Evolutionary conservation across 179 eudicot species (phyloP), one percentile per base, ranked within the genome.

Genomic region (Drosera spatulata): DNA sequence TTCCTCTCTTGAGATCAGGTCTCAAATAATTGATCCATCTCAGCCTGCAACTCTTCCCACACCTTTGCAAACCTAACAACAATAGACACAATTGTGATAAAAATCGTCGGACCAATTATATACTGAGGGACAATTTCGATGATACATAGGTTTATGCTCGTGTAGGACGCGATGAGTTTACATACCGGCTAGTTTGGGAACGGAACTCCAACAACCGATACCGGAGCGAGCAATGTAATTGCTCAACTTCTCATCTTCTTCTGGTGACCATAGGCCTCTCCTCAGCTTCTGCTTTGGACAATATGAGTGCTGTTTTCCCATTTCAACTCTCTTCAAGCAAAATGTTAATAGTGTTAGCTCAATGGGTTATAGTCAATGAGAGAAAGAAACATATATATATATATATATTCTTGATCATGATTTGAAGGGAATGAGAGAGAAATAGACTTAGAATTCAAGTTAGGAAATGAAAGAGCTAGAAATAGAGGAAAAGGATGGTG

Each of bases 121-220:
- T 22, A 22, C 33, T 22, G 33, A 22, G 33, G 33, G 1, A 1
- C 33, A 1, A 22, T 22, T 22, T 22, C 33, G 33, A 22, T 22
- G 33, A 22, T 22, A 22, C 1, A 22, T 22, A 22, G 33, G 33
- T 22, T 22, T 22, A 22, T 22, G 33, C 33, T 22, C 33, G 33
- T 22, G 33, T 22, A 22, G 33, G 33, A 22, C 1, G 33, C 33
- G 33, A 22, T 22, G 33, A 22, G 33, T 22, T 22, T 54, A 46
- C 44, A 9, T 64, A 90, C 95, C 97, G 10, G 98, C 98, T 38
- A 91, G 83, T 72, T 91, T 91, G 64, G 98, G 98, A 46, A 91
- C 98, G 64, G 98, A 91, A 75, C 96, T 88, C 98, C 98, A 91
- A 53, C 98, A 91, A 33, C 98, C 98, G 80, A 88, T 95, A 52